Evolutionary conservation across 176 grass and related monocot genomes (phyloP), one percentile per base, ranked within the genome.

Genomic region (Triticum monococcum): DNA sequence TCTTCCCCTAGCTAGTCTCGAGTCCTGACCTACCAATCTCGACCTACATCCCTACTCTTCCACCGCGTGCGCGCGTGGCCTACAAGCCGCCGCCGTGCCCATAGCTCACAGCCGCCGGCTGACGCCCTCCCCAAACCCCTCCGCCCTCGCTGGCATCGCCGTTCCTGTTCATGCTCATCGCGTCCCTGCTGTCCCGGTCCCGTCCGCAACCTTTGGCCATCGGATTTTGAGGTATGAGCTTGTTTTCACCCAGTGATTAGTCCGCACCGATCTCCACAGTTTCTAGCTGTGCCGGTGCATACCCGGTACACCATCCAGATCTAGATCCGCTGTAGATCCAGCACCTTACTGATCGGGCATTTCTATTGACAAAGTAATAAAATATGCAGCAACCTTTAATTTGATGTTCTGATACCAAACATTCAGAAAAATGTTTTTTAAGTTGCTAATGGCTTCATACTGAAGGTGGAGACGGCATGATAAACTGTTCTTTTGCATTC

Each of bases 261-360:
- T 50, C 25, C 41, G 13, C 40, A 74, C 40, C 5, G 72, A 30
- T 8, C 24, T 50, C 14, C 43, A 18, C 24, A 28, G 10, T 50
- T 30, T 18, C 1, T 30, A 0, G 12, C 3, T 75, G 24, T 45
- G 72, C 41, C 43, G 13, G 43, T 30, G 72, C 72, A 50, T 25
- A 22, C 32, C 67, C 12, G 33, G 8, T 20, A 37, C 26, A 18
- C 72, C 72, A 18, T 50, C 13, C 12, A 75, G 72, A 75, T 75
- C 72, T 25, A 30, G 72, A 75, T 75, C 72, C 43, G 72, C 72
- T 50, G 43, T 50, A 75, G 72, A 75, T 75, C 72, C 72, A 50
- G 43, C 17, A 30, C 72, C 24, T 75, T 50, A 8, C 30, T 13
- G 22, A 72, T 72, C 23, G 40, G 38, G 4, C 72, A 75, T 72